Evolutionary conservation across 192 early-diverging fungal genomes (phyloP).

Genomic region (Mortierella alpina): DNA sequence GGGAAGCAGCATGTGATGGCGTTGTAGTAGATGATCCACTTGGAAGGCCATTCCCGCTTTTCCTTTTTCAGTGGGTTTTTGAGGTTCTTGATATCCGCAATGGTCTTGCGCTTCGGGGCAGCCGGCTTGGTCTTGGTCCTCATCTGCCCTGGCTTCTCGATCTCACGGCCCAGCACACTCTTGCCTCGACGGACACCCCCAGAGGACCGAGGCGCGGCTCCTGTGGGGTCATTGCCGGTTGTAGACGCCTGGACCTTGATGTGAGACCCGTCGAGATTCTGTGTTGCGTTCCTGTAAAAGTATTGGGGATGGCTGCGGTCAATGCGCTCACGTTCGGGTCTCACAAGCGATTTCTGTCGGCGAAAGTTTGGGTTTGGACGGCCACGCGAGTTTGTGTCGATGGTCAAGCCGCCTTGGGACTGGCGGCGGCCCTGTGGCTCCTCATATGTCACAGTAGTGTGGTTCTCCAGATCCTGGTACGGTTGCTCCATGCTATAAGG

Average conservation of each 20-base stretch:
- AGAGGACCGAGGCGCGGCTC: conserved; percentile 11
- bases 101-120: conserved; percentile 39
- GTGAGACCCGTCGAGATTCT: conserved; percentile 48
- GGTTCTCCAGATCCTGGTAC: conserved; percentile 47
- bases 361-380: conserved; percentile 31
- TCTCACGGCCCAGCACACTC: conserved; percentile 46
- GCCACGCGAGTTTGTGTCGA: conserved; percentile 25
- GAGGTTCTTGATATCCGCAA: conserved; percentile 56
- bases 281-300: conserved; percentile 57
- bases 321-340: conserved; percentile 72
- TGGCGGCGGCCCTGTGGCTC: conserved; percentile 33
- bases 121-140: conserved; percentile 46
- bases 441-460: conserved; percentile 14
- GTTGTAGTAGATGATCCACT: conserved; percentile 60
- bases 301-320: conserved; percentile 63
- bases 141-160: conserved; percentile 47
- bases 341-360: conserved; percentile 75
- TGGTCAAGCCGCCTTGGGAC: conserved; percentile 32
- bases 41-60: conserved; percentile 46
- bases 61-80: conserved; percentile 57
- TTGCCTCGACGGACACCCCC: conserved; percentile 42
- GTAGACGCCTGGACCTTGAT: conserved; percentile 45
- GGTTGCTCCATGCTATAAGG: conserved; percentile 33
- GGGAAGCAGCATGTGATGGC: conserved; percentile 59
- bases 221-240: conserved; percentile 41